These are phyloP conservation scores for Wallacemonas collosoma DNA, from an alignment of 208 protist species.

Conservation along the genomic window DNA sequence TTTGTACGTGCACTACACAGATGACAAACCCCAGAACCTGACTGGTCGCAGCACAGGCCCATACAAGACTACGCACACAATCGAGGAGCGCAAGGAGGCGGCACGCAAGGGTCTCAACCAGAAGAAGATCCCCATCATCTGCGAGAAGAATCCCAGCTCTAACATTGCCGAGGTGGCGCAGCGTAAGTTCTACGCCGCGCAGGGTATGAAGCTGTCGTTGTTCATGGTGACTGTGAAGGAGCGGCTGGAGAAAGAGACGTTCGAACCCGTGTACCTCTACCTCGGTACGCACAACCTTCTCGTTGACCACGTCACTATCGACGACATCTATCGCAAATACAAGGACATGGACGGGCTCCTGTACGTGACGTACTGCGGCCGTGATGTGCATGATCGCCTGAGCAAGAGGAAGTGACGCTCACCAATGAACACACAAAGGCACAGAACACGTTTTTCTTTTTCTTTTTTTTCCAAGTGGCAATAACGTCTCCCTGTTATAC, in stretches of 20 bases:
- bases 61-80: slow-evolving; percentile 33
- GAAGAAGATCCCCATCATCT: slow-evolving; percentile 89
- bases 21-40: slow-evolving; percentile 37
- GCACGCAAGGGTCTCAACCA: slow-evolving; percentile 39
- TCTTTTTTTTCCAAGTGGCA: background rate
- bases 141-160: slow-evolving; percentile 79
- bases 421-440: no score
- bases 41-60: slow-evolving; percentile 4
- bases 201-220: slow-evolving; percentile 23
- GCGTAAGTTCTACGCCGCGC: slow-evolving; percentile 65
- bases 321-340: slow-evolving; percentile 21
- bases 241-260: slow-evolving; percentile 19
- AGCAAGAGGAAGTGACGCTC: background rate
- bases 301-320: slow-evolving; percentile 27
- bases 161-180: slow-evolving; percentile 82
- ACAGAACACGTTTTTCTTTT: background rate
- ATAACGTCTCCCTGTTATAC: background rate
- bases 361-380: slow-evolving; percentile 19
- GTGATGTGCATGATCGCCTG: slow-evolving; percentile 10
- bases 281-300: slow-evolving; percentile 22
- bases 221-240: slow-evolving; percentile 24
- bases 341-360: slow-evolving; percentile 25
- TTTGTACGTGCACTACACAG: slow-evolving; percentile 75
- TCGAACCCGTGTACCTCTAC: slow-evolving; percentile 23
- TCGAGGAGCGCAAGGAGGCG: slow-evolving; percentile 52